Conservation (phyloP, 305 asterid species). For the Fraxinus platypoda region DNA sequence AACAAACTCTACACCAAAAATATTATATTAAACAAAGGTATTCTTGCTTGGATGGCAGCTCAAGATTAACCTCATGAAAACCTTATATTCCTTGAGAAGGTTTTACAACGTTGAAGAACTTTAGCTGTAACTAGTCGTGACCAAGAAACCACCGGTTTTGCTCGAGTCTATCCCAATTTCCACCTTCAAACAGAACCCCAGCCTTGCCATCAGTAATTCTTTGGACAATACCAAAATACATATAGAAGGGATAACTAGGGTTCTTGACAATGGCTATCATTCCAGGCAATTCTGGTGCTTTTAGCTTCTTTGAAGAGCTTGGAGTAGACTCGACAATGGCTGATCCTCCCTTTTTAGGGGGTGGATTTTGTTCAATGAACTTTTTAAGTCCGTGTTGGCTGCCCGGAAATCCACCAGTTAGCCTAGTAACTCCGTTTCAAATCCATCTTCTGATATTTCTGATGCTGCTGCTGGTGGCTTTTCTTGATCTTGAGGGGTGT, state of each 20-base stretch:
- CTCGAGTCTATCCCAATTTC: conserved; percentile 68
- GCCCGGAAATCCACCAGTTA: conserved; percentile 88
- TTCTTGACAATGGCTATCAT: conserved; percentile 89
- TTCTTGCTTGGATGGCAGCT: too few relatives aligned
- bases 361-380: conserved; percentile 72
- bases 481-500: conserved; percentile 19
- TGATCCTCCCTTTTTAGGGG: conserved; percentile 41
- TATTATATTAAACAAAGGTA: too few relatives aligned
- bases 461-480: conserved; percentile 6
- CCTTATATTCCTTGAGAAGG: too few relatives aligned
- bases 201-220: conserved; percentile 89
- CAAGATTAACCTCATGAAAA: too few relatives aligned
- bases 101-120: too few relatives aligned
- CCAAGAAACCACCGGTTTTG: too few relatives aligned
- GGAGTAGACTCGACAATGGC: conserved; percentile 34
- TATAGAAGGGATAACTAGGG: conserved; percentile 51
- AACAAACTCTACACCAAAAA: conserved; percentile 28
- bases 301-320: conserved; percentile 49
- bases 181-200: conserved; percentile 89
- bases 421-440: conserved; percentile 74
- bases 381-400: conserved; percentile 67
- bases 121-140: too few relatives aligned
- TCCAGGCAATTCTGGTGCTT: conserved; percentile 82
- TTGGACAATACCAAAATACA: conserved; percentile 84
- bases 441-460: conserved; percentile 47